Evolutionary conservation across 2,329 filamentous ascomycete species (phyloP), one percentile per base, ranked within the genome.

Genomic region (Cladosporium sp.): DNA sequence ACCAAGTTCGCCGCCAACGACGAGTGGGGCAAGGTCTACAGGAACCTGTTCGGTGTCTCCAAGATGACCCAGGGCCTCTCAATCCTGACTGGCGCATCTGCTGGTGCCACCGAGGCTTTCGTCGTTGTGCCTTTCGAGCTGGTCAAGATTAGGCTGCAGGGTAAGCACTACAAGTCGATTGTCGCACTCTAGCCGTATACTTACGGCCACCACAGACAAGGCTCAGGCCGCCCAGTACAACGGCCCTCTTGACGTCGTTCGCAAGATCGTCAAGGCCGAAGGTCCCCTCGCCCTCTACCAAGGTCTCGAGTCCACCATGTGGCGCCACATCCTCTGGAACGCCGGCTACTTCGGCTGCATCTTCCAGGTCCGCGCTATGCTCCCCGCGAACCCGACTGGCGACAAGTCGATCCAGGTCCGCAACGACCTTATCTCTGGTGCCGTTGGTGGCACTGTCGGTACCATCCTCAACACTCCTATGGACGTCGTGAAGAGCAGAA

Each of bases 1-100:
- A 98, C 92, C 83, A 99, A 99, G 81, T 99, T 99, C 81, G 94
- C 95, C 56, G 95, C 95, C 81, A 99, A 99, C 81, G 95, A 99
- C 79, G 92, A 94, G 79, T 99, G 95, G 95, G 95, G 95, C 74
- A 88, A 93, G 80, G 86, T 97, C 81, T 99, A 96, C 84, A 91
- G 93, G 77, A 90, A 90, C 72, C 78, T 90, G 59, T 98, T 99
- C 77, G 92, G 91, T 70, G 85, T 90, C 64, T 80, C 87, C 65
- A 91, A 97, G 83, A 95, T 96, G 89, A 98, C 86, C 76, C 95
- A 99, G 82, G 87, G 88, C 1, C 87, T 99, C 66, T 96, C 95
- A 26, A 87, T 97, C 70, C 87, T 99, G 60, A 99, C 95, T 4
- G 95, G 95, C 73, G 95, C 95, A 36, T 92, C 93, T 26, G 95